These are phyloP conservation scores for Giardia duodenalis DNA, from an alignment of 208 protist species.

Conservation along the genomic window DNA sequence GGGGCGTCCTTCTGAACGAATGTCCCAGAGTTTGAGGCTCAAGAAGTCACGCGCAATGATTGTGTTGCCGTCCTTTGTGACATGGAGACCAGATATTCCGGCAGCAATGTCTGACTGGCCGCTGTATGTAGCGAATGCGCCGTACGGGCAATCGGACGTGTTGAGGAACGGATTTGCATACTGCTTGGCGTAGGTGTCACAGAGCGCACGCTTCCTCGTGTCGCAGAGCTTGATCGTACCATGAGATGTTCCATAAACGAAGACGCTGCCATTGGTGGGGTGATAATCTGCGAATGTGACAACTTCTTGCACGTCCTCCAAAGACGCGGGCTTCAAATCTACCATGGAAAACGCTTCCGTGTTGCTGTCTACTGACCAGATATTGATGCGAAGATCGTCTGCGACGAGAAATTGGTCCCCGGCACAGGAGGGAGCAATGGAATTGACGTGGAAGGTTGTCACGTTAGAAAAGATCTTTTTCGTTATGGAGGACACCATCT, in stretches of 20 bases:
- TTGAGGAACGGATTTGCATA: not conserved
- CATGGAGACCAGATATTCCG: conserved; percentile 3
- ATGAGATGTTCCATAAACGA: conserved; percentile 14
- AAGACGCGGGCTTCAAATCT: not conserved
- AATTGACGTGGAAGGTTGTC: conserved; percentile 1
- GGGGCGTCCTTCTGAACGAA: conserved; percentile 5
- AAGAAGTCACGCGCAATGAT: conserved; percentile 17
- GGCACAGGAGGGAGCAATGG: not conserved
- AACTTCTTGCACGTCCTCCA: conserved; percentile 15
- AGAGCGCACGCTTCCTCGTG: not conserved
- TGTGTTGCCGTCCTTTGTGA: not conserved
- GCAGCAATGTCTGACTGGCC: conserved; percentile 10
- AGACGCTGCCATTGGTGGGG: not conserved
- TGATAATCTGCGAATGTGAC: conserved; percentile 1
- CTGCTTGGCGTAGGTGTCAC: not conserved
- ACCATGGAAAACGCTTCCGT: not conserved
- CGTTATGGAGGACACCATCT: not conserved
- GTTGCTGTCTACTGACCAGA: conserved; percentile 13
- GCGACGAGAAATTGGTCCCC: not conserved
- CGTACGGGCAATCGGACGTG: not conserved
- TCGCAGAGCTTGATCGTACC: not conserved
- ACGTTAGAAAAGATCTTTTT: conserved; percentile 23
- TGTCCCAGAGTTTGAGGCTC: conserved; percentile 18
- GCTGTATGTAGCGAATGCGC: not conserved
- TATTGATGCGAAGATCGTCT: conserved; percentile 6